These are phyloP conservation scores for Metarhizium album DNA, from an alignment of 2,329 filamentous ascomycete genomes.

Conservation along the genomic window DNA sequence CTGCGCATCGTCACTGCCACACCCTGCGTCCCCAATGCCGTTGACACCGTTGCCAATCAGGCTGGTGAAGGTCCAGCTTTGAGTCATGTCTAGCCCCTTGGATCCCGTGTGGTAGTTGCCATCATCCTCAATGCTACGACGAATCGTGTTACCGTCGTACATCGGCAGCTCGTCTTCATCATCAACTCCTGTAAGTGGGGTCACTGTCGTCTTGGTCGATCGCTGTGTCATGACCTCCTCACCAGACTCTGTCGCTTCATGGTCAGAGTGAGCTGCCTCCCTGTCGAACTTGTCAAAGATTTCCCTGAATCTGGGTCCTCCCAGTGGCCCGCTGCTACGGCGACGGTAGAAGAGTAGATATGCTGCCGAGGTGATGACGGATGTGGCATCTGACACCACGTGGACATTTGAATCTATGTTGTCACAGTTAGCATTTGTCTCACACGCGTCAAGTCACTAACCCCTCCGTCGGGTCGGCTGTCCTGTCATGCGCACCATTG, in stretches of 20 bases:
- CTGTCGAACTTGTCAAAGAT: constrained; percentile 56
- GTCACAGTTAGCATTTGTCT: constrained; percentile 28
- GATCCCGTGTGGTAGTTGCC: constrained; percentile 21
- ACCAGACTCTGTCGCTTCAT: constrained; percentile 47
- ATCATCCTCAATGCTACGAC: constrained; percentile 35
- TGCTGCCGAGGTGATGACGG: constrained; percentile 63
- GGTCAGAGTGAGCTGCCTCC: constrained; percentile 32
- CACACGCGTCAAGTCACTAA: neutral
- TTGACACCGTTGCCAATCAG: constrained; percentile 21
- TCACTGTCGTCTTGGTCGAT: constrained; percentile 33
- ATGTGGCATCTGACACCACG: constrained; percentile 45
- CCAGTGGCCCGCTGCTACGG: constrained; percentile 64
- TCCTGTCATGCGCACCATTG: constrained; percentile 56
- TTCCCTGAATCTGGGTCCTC: constrained; percentile 62
- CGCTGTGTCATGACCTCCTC: constrained; percentile 49
- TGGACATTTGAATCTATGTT: constrained; percentile 62
- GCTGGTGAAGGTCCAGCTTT: constrained; percentile 37
- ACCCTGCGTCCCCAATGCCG: constrained; percentile 24
- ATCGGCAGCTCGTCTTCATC: constrained; percentile 22
- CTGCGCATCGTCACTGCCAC: constrained; percentile 33
- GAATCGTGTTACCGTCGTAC: constrained; percentile 23
- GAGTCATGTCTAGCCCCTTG: constrained; percentile 22
- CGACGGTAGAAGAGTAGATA: constrained; percentile 96
- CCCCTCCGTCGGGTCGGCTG: neutral
- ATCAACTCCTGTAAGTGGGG: constrained; percentile 15